Base-by-base conservation (phyloP, 2,329 filamentous ascomycete genomes). In the Teratosphaeria nubilosa region DNA sequence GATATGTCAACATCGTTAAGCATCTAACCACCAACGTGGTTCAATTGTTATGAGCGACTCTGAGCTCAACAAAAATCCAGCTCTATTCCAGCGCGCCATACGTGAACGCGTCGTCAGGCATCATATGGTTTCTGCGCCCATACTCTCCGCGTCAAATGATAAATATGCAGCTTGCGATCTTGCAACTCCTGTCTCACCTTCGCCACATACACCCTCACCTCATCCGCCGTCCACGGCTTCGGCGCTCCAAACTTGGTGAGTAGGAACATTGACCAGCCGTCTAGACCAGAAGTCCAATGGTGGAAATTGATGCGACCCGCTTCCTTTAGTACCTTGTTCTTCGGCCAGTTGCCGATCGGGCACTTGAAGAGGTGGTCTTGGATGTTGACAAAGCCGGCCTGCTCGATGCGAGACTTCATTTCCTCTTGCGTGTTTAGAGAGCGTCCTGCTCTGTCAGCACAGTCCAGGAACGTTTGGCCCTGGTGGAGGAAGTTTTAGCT, bases 311-410 rank as follows among this genome's bases (percentile, higher is more conserved):
- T 55, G 22, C 54, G 13, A 11, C 54, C 54, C 10, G 54, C 53
- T 45, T 55, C 54, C 34, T 55, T 55, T 5, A 55, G 30, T 14
- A 41, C 32, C 34, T 55, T 55, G 37, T 50, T 55, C 37, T 50
- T 55, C 11, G 54, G 54, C 54, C 54, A 55, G 24, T 22, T 25
- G 24, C 54, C 37, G 24, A 55, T 48, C 10, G 54, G 54, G 22
- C 54, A 55, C 27, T 50, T 50, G 54, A 50, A 55, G 14, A 55
- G 37, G n/a, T 55, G 54, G 37, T 55, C 54, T 16, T 55, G 54
- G 25, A 55, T 24, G 16, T 55, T 55, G 54, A 50, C 37, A 25
- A 55, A 50, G 24, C 54, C 54, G 37, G 37, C 54, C 16, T 31
- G 54, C 37, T 55, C 54, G 34, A 55, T 55, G 13, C 37, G 37